Conservation (phyloP, 2,329 filamentous ascomycete genomes). For the Aspergillus ustus region DNA sequence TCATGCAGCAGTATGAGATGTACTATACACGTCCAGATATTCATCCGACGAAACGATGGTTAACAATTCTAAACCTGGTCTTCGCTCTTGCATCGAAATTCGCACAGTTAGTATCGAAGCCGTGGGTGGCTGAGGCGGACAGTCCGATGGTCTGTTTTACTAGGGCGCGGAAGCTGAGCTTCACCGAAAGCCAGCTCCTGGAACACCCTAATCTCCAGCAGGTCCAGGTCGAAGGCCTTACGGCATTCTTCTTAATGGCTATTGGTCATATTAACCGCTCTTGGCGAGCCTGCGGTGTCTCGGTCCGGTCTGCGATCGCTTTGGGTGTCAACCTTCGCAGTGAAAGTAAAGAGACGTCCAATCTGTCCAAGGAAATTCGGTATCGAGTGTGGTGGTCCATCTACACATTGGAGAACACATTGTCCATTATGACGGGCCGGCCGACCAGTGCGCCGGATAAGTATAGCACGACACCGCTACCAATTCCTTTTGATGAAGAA, state of each 20-base stretch:
- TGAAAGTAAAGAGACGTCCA: slow-evolving; percentile 39
- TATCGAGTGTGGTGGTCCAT: slow-evolving; percentile 52
- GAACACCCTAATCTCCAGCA: slow-evolving; percentile 49
- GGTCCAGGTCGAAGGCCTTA: slow-evolving; percentile 48
- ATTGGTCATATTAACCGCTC: slow-evolving; percentile 50
- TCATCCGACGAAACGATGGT: slow-evolving; percentile 45
- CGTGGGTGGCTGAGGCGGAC: slow-evolving; percentile 21
- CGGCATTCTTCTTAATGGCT: slow-evolving; percentile 46
- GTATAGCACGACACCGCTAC: slow-evolving; percentile 49
- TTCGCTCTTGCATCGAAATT: slow-evolving; percentile 47
- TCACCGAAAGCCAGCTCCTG: slow-evolving; percentile 40
- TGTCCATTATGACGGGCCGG: slow-evolving; percentile 49
- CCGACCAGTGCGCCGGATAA: slow-evolving; percentile 41
- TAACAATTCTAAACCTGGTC: slow-evolving; percentile 50
- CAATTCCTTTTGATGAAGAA: slow-evolving; percentile 45
- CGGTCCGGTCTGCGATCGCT: slow-evolving; percentile 46
- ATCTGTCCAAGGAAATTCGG: slow-evolving; percentile 46
- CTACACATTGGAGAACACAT: slow-evolving; percentile 46
- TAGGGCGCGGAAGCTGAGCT: slow-evolving; percentile 45
- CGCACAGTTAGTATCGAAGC: slow-evolving; percentile 38
- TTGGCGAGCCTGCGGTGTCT: slow-evolving; percentile 47
- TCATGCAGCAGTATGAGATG: slow-evolving; percentile 44
- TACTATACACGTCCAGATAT: slow-evolving; percentile 39
- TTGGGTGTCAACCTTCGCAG: slow-evolving; percentile 50
- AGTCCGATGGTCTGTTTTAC: slow-evolving; percentile 43